Percentiles rank a stretch among this genome's conserved stretches.
These are phyloP conservation scores for Rhododendron vialii DNA, from an alignment of 148 eudicot species.

Conservation along the genomic window DNA sequence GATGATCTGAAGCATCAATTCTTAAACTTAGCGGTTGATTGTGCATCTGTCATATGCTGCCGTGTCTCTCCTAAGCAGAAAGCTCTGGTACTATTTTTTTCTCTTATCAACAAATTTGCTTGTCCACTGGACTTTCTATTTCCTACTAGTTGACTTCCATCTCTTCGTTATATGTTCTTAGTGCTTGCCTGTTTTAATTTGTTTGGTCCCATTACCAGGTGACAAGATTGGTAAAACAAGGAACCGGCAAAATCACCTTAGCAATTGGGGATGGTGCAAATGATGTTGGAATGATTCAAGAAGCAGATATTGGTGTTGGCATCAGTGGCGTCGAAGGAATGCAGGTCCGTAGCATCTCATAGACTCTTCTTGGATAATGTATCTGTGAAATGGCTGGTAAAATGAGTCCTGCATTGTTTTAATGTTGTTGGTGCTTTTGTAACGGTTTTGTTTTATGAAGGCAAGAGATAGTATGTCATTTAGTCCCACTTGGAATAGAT, in stretches of 20 bases:
- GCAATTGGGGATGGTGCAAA: slow-evolving; percentile 60
- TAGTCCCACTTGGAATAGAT: background rate
- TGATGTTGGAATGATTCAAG: slow-evolving; percentile 39
- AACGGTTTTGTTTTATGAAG: background rate
- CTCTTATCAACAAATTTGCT: background rate
- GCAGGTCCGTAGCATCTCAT: too few relatives aligned
- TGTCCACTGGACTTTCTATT: too few relatives aligned
- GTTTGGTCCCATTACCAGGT: too few relatives aligned
- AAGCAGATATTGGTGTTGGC: too few relatives aligned
- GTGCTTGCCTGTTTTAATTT: too few relatives aligned
- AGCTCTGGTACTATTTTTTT: slow-evolving; percentile 58
- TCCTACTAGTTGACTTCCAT: too few relatives aligned
- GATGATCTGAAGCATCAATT: slow-evolving; percentile 78
- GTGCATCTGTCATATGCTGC: slow-evolving; percentile 97
- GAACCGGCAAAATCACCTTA: too few relatives aligned
- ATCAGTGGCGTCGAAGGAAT: too few relatives aligned
- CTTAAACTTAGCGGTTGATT: slow-evolving; percentile 66
- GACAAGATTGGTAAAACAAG: too few relatives aligned
- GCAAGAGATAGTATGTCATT: background rate
- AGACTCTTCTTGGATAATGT: too few relatives aligned
- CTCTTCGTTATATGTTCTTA: too few relatives aligned
- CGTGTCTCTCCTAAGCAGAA: slow-evolving; percentile 98
- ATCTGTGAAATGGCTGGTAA: background rate
- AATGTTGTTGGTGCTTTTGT: background rate
- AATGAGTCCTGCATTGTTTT: background rate